These are phyloP conservation scores for Chlamydomonas sp. DNA, from an alignment of 139 green algal species.

Conservation along the genomic window DNA sequence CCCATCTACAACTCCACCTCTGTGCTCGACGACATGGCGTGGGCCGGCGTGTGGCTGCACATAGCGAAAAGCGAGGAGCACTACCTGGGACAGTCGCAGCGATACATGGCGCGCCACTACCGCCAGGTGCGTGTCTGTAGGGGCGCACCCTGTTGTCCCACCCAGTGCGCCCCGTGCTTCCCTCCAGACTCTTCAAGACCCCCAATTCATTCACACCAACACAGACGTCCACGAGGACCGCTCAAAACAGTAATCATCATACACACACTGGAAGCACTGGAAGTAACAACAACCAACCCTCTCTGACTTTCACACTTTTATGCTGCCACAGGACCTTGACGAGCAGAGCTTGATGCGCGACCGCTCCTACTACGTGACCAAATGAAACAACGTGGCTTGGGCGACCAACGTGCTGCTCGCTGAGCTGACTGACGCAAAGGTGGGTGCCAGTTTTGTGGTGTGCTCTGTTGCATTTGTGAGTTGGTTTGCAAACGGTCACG, in stretches of 20 bases:
- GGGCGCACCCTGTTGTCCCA: too few relatives aligned
- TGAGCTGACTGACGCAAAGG: neutral
- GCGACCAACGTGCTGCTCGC: constrained; percentile 16
- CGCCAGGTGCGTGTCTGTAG: too few relatives aligned
- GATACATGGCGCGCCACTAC: constrained; percentile 8
- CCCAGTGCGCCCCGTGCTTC: too few relatives aligned
- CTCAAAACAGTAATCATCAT: too few relatives aligned
- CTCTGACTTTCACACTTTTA: too few relatives aligned
- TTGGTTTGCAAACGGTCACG: too few relatives aligned
- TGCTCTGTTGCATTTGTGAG: neutral
- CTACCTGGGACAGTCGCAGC: constrained; percentile 8
- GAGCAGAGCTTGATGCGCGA: neutral
- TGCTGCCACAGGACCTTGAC: constrained; percentile 12
- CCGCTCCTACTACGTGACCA: constrained; percentile 7
- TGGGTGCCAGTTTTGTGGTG: neutral
- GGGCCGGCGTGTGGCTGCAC: constrained; percentile 14
- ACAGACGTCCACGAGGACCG: too few relatives aligned
- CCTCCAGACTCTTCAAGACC: too few relatives aligned
- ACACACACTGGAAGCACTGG: too few relatives aligned
- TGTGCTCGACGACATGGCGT: constrained; percentile 14
- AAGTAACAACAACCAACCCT: too few relatives aligned
- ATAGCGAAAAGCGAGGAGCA: neutral
- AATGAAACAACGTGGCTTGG: constrained; percentile 22
- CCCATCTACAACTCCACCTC: constrained; percentile 16
- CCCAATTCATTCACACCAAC: too few relatives aligned